phyloP scores from a whole-genome alignment of 306 rosid species.

The Cucumis cinereus region DNA sequence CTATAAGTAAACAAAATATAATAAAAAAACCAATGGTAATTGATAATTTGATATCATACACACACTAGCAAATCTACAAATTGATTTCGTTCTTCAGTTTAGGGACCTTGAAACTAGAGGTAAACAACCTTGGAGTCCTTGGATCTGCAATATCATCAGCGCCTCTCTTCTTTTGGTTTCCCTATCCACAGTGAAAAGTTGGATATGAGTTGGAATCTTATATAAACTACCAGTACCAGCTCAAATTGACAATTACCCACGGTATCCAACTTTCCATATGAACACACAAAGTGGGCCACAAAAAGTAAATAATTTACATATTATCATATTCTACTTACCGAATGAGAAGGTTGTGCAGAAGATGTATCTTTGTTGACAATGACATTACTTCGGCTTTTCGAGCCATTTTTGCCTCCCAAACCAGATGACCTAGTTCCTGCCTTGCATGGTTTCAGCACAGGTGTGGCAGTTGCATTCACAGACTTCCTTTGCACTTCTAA shows the following conservation, averaged over 20 bases:
- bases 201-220: not conserved
- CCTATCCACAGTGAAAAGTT: not conserved
- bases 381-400: not conserved
- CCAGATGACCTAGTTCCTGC: not conserved
- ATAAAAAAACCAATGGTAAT: not conserved
- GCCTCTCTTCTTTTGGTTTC: not conserved
- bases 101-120: slow-evolving; percentile 7
- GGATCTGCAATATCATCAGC: not conserved
- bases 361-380: not conserved
- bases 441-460: slow-evolving; percentile 27
- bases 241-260: not conserved
- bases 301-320: not conserved
- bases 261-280: not conserved
- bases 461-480: slow-evolving; percentile 25
- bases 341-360: not conserved
- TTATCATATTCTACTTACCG: not conserved
- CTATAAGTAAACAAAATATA: not conserved
- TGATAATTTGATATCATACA: not conserved
- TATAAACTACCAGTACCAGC: not conserved
- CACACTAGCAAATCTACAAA: not conserved
- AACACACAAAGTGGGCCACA: not conserved
- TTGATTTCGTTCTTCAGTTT: slow-evolving; percentile 8
- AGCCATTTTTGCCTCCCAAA: not conserved
- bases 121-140: slow-evolving; percentile 6
- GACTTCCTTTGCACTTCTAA: slow-evolving; percentile 40